Base-by-base conservation (phyloP, 768 basidiomycete genomes). In the Lentinula guzmanii region DNA sequence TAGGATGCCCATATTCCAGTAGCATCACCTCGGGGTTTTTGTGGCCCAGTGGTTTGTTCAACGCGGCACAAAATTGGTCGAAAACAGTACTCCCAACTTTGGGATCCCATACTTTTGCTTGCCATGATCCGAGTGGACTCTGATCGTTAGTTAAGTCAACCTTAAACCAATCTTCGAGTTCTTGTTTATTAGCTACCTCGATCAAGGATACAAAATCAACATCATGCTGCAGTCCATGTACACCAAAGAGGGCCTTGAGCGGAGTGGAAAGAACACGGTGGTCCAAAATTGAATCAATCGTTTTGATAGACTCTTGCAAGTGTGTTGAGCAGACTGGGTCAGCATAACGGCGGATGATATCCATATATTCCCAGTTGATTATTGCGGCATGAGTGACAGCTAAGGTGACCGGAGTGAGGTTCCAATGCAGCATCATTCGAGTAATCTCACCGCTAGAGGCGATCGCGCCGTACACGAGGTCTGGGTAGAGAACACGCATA, bases 401-500 rank as follows among this genome's bases (percentile, higher is more conserved):
- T 93, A 66, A 59, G 24, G 31, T 3, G 58, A 51, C 6, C 41
- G 34, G 39, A 60, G 34, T 34, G 15, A 18, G 63, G 28, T 16
- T 46, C 2, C 45, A 42, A 61, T 18, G 18, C 31, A 46, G 31
- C 56, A 21, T 33, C 13, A 43, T 31, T 13, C 6, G 52, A 18
- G 28, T 24, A 53, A 33, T 69, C 53, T 8, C 64, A 86, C 90
- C 93, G 61, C 90, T 92, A 15, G 89, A 91, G 1, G 94, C 92
- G 60, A 97, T 94, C 1, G 91, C 87, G 21, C 93, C 95, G 71
- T 81, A 94, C 4, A 93, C 89, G n/a, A 95, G 77, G 35, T 94
- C 85, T 0, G 94, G 93, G 68, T 93, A 95, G 28, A 95, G 79
- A 35, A 92, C 75, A 59, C 83, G 85, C 89, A 96, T 93, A 68